phyloP scores from a whole-genome alignment of 331 rosid genomes.

The Quercus phellos region DNA sequence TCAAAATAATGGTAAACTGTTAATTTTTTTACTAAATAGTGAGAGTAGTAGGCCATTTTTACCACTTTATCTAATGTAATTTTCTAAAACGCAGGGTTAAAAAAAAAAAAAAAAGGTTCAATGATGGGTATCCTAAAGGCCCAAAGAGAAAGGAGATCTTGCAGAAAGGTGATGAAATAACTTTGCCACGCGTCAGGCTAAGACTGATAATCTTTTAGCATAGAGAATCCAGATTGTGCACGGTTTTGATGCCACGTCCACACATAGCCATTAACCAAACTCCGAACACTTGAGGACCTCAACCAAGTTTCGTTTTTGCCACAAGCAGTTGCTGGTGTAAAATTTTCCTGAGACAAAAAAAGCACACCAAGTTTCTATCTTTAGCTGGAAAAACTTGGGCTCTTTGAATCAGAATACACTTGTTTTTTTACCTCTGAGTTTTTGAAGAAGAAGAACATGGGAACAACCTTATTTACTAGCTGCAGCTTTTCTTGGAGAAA shows the following conservation, averaged over 20 bases:
- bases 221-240: not conserved
- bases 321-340: not conserved
- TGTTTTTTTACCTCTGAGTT: not conserved
- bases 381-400: not conserved
- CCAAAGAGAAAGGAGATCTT: not conserved
- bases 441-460: slow-evolving; percentile 50
- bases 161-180: not conserved
- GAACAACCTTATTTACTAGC: slow-evolving; percentile 44
- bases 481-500: slow-evolving; percentile 37
- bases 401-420: not conserved
- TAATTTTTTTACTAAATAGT: no score
- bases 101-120: not conserved
- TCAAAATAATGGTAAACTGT: no score
- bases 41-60: no score
- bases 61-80: no score
- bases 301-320: not conserved
- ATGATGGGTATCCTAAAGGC: not conserved
- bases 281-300: not conserved
- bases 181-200: slow-evolving; percentile 36
- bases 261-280: slow-evolving; percentile 24
- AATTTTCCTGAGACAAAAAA: not conserved
- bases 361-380: not conserved
- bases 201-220: not conserved
- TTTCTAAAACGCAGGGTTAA: no score
- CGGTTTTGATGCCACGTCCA: slow-evolving; percentile 30